Evolutionary conservation across 2,329 filamentous ascomycete species (phyloP).

Genomic region (Botrytis hyacinthi): DNA sequence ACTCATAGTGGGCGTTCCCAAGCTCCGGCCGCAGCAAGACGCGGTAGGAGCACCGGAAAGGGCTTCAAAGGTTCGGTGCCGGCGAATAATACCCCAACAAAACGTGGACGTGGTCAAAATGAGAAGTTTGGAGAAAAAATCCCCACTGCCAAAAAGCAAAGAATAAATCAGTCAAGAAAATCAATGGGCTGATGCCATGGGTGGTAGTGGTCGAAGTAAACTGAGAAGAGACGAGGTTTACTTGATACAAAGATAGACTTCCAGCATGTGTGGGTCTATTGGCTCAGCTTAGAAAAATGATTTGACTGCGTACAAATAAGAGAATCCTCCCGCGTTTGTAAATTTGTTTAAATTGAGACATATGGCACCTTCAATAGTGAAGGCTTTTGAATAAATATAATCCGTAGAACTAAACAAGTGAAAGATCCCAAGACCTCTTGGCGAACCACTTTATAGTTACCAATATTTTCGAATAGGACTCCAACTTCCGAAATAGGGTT

Average conservation of each 20-base stretch:
- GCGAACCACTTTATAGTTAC: not conserved
- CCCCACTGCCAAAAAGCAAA: not conserved
- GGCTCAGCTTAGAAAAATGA: not conserved
- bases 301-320: not conserved
- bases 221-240: not conserved
- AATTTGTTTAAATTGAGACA: not conserved
- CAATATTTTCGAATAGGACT: not conserved
- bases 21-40: not conserved
- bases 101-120: not conserved
- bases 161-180: not conserved
- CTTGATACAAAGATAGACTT: not conserved
- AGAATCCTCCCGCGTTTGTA: not conserved
- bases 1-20: not conserved
- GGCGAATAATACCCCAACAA: not conserved
- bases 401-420: not conserved
- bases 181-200: not conserved
- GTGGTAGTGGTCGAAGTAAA: not conserved
- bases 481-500: not conserved
- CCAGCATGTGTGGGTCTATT: not conserved
- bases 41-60: not conserved
- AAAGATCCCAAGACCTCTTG: not conserved
- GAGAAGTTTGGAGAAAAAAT: not conserved
- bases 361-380: not conserved
- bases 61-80: not conserved
- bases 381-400: not conserved